Evolutionary conservation across 768 basidiomycete genomes (phyloP), one percentile per base, ranked within the genome.

Genomic region (Mycena rebaudengoi): DNA sequence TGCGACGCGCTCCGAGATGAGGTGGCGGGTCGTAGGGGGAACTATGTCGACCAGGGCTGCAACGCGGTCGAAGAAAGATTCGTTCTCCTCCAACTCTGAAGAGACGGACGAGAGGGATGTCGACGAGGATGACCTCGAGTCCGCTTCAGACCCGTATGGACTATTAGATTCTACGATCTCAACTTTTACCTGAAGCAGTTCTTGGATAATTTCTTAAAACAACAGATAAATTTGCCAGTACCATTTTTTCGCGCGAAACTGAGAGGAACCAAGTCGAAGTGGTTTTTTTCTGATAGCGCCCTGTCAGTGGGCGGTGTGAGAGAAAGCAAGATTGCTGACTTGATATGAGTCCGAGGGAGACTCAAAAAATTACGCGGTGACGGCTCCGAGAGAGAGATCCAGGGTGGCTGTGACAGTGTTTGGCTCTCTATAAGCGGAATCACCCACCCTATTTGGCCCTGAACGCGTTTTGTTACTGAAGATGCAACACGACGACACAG

Each of bases 11-110:
- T 88, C 81, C 50, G 85, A 77, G 67, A 99, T 87, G 71, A 80
- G 80, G 70, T 92, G 90, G 64, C 98, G 89, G 37, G 96, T 96
- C 10, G 91, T 80, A 23, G 98, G 98, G 7, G 96, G 91, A 5
- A 99, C 88, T 73, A 99, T 99, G 83, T 99, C 97, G 70, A 92
- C 91, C 76, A 99, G 91, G 25, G 97, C 97, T 61, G 85, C 84
- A 72, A 99, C 68, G 61, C 97, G 93, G 82, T 98, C 96, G 66
- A 89, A 82, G 70, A 98, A 65, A 41, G 96, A 87, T 80, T 99
- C 97, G 70, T 95, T 89, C 65, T 78, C 81, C 62, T 86, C 86
- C 44, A 80, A 73, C 52, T 93, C 89, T 4, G 94, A 95, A 32
- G 87, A 86, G 61, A 94, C 79, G 60, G 94, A 94, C 21, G 91